phyloP scores from a whole-genome alignment of 2,329 filamentous ascomycete species.

The Paecilomyces sp. region DNA sequence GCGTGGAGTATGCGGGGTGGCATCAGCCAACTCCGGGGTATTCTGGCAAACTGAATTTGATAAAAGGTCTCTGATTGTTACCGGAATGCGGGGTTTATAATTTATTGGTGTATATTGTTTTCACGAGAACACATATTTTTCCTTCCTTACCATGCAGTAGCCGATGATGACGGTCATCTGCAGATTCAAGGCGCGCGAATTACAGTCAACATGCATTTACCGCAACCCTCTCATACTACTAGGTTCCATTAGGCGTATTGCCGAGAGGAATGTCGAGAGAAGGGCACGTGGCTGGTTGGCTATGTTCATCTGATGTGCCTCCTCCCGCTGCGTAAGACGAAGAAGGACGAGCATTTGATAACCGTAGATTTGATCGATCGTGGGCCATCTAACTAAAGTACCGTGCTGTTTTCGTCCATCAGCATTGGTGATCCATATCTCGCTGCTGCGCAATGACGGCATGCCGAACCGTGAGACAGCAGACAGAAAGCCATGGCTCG shows the following conservation, averaged over 20 bases:
- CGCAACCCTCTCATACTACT: not conserved
- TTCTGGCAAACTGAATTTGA: not conserved
- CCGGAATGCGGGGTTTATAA: not conserved
- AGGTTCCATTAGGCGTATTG: not conserved
- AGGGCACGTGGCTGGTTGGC: not conserved
- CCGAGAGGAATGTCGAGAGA: not conserved
- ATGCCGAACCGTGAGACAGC: not conserved
- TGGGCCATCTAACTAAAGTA: too few relatives aligned
- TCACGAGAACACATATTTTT: not conserved
- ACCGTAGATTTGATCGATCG: not conserved
- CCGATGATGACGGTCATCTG: not conserved
- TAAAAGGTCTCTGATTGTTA: not conserved
- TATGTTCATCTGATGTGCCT: not conserved
- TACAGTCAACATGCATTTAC: not conserved
- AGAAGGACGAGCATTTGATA: not conserved
- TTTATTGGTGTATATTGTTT: not conserved
- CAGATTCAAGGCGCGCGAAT: not conserved
- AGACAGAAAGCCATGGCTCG: not conserved
- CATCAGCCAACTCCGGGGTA: not conserved
- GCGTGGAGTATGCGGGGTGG: constrained; percentile 44
- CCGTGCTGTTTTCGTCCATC: not conserved
- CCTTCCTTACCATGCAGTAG: not conserved
- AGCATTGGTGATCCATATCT: not conserved
- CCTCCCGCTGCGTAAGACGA: not conserved
- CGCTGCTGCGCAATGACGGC: not conserved